Evolutionary conservation across 148 eudicot species (phyloP).

Genomic region (Gaultheria prostrata): DNA sequence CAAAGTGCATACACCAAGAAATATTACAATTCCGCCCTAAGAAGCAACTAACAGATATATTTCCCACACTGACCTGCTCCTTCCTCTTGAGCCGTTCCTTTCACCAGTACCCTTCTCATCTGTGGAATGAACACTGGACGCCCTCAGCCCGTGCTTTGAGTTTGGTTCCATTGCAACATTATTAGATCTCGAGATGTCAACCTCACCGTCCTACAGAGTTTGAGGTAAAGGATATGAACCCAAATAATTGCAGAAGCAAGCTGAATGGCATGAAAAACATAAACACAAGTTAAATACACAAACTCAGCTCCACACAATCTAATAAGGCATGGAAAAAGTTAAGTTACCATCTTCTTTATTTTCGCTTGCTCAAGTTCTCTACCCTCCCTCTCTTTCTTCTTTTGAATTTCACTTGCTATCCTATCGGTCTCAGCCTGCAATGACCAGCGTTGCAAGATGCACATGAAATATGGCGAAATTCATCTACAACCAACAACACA

Average conservation of each 20-base stretch:
- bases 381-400: slow-evolving; percentile 69
- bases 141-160: slow-evolving; percentile 38
- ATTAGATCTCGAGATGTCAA: slow-evolving; percentile 29
- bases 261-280: slow-evolving; percentile 83
- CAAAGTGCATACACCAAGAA: background rate
- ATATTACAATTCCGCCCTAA: background rate
- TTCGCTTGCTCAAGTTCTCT: slow-evolving; percentile 54
- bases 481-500: background rate
- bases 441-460: background rate
- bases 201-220: slow-evolving; percentile 94
- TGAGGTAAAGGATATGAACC: slow-evolving; percentile 99
- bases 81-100: slow-evolving; percentile 69
- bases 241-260: slow-evolving; percentile 99
- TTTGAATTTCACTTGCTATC: slow-evolving; percentile 69
- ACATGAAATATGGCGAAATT: background rate
- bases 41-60: background rate
- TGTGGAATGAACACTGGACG: slow-evolving; percentile 35
- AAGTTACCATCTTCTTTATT: slow-evolving; percentile 69
- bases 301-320: slow-evolving; percentile 25
- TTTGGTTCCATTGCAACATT: slow-evolving; percentile 39
- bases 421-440: slow-evolving; percentile 81
- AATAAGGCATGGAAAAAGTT: slow-evolving; percentile 50
- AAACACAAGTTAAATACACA: slow-evolving; percentile 58
- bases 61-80: slow-evolving; percentile 53
- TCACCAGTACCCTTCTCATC: slow-evolving; percentile 49